Evolutionary conservation across 495 filamentous ascomycete genomes (phyloP), one percentile per base, ranked within the genome.

Genomic region (Aspergillus hancockii): DNA sequence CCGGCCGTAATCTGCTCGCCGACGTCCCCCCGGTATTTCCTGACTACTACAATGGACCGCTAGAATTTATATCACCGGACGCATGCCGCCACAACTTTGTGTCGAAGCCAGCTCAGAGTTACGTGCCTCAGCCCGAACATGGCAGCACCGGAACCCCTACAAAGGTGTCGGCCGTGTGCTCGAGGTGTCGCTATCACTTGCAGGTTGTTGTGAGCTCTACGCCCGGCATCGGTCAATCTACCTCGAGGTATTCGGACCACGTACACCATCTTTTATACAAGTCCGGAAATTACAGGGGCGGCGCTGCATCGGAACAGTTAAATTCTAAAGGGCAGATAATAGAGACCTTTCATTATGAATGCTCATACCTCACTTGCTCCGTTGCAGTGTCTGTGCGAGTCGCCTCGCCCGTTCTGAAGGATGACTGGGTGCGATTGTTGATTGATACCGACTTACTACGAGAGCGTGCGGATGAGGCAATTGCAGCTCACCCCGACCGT

Each of bases 1-100:
- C 70, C 22, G 78, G 76, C 46, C 77, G 73, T 49, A 87, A 87
- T 65, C 57, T 84, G 21, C 81, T 88, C 50, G 75, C 80, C 14
- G 71, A 83, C 51, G 68, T 79, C 8, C 81, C 84, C 23, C 77
- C 74, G 2, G 74, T 81, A 18, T 78, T 70, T 50, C 62, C 71
- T 19, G 69, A 71, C 14, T 30, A 59, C 28, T 69, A 67, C 49
- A 45, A 72, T 54, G 73, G 70, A 13, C 63, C 64, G 10, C 57
- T 40, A 22, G 66, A 70, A 41, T 73, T 62, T 36, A 71, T 77
- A 6, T 76, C 74, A n/a, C 71, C 65, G 8, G 59, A 69, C 47
- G 75, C 76, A 57, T 89, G 86, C 67, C 73, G 65, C 34, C 86
- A 89, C 71, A 60, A 67, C 12, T 86, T 84, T 76, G 73, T 78